phyloP scores from a whole-genome alignment of 495 filamentous ascomycete genomes.

The Penicillium longicatenatum region DNA sequence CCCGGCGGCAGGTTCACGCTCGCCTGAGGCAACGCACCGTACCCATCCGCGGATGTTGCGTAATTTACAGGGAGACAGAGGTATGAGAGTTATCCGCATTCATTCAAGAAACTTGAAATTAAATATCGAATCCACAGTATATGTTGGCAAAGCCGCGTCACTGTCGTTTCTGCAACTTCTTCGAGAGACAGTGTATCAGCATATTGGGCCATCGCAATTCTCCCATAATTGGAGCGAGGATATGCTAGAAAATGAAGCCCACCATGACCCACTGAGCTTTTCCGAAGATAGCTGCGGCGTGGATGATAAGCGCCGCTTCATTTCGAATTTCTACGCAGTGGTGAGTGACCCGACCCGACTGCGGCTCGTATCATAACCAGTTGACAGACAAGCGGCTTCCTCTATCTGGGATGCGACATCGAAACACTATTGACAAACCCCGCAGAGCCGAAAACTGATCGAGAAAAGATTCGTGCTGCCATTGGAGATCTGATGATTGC shows the following conservation, averaged over 20 bases:
- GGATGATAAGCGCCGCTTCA: constrained; percentile 27
- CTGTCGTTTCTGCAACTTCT: constrained; percentile 45
- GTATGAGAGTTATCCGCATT: constrained; percentile 17
- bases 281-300: constrained; percentile 25
- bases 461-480: constrained; percentile 29
- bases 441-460: constrained; percentile 17
- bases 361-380: not conserved
- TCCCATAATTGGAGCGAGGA: constrained; percentile 43
- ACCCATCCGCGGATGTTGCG: constrained; percentile 43
- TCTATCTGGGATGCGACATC: constrained; percentile 23
- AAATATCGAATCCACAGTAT: constrained; percentile 28
- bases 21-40: constrained; percentile 37
- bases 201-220: constrained; percentile 47
- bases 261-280: constrained; percentile 29
- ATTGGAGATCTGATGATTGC: constrained; percentile 43
- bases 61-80: constrained; percentile 40
- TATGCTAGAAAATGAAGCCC: constrained; percentile 45
- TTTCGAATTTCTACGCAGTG: constrained; percentile 32
- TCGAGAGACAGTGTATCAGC: constrained; percentile 43
- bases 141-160: constrained; percentile 43
- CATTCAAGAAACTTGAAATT: not conserved
- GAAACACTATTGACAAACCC: constrained; percentile 12
- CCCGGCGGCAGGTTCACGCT: constrained; percentile 20
- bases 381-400: constrained; percentile 37
- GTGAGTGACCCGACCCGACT: constrained; percentile 25